Base-by-base conservation (phyloP, 441 rosid genomes). In the Manihot esculenta region DNA sequence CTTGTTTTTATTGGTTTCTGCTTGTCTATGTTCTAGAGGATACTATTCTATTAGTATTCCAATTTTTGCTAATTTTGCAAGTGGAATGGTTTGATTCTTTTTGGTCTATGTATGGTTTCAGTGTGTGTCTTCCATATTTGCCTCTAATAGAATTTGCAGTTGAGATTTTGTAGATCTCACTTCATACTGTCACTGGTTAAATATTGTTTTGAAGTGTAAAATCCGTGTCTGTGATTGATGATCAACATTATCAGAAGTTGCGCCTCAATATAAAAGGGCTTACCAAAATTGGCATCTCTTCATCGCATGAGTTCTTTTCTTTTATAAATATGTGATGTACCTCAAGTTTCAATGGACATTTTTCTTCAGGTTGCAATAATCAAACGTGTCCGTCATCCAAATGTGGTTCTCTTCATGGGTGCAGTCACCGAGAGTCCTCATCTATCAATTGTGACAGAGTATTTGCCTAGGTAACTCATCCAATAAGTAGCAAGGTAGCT, bases 371-470 rank as follows among this genome's bases (percentile, higher is more conserved):
- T 94, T 78, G 93, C 97, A 41, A 94, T 94, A 76, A 90, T 94
- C 97, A 94, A 92, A 82, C 94, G 97, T 8, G 89, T 94, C 21
- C 93, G 99, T 69, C 99, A 94, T 84, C 97, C 97, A 59, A 92
- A 92, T 80, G 96, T 94, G 55, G 99, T 94, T 81, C 97, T 94
- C 70, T 94, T 94, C 80, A 94, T 94, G 99, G 99, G 99, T 59
- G 97, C 99, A 20, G 97, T 94, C 30, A 94, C 97, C 58, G 87
- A 89, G 80, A 85, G 81, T 42, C 89, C 97, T 59, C 93, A 90
- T 76, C 82, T 94, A 66, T 94, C 99, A 44, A 94, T 94, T 66
- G 90, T 94, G 83, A 92, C 99, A 49, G 97, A 94, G 68, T 94
- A 94, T 68, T 84, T 94, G 58, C 97, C 99, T 13, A 30, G 33